Base-by-base conservation (phyloP, 2,329 filamentous ascomycete genomes). In the Fusarium protoensiforme region DNA sequence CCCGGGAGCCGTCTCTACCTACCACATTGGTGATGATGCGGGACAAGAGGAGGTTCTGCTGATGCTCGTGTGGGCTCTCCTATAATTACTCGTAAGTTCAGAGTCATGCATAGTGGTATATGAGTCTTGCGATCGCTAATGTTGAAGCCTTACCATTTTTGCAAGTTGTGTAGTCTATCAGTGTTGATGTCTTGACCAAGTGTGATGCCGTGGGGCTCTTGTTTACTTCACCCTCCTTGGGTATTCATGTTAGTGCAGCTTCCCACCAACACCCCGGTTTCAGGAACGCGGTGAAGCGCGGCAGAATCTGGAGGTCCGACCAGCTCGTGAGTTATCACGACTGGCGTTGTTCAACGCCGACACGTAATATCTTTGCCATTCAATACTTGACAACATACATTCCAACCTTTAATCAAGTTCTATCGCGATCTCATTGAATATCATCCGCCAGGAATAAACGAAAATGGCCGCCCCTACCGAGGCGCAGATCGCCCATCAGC, bases 11-110 rank as follows among this genome's bases (percentile, higher is more conserved):
- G 31, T 14, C 16, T 6, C 14, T 57, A 87, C 94, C 81, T 89
- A 98, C 96, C 80, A 98, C 95, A 80, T 99, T 99, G 80, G 92
- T 96, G 84, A 98, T 97, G 84, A 99, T 98, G 71, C 96, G 94
- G 24, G 94, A 96, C 53, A 98, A 90, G 78, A 99, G 88, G 61
- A 98, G 88, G 79, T 93, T 97, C 87, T 99, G 96, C 87, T 98
- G 96, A 78, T 98, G 95, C 82, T 98, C 96, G 81, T 99, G 96
- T 41, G 96, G 96, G 79, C 94, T 98, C 83, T 99, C 96, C 96
- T 92, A 60, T 3, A 24, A 4, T 39, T 10, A 33, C 4, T 22
- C 14, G 41, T 65, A 59, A 68, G 60, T 41, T 2, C 9, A 14
- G 2, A 14, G 9, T 5, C 29, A 6, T 24, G 18, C 36, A 6